Conservation (phyloP, 257 asterid genomes). For the Solanum bulbocastanum region DNA sequence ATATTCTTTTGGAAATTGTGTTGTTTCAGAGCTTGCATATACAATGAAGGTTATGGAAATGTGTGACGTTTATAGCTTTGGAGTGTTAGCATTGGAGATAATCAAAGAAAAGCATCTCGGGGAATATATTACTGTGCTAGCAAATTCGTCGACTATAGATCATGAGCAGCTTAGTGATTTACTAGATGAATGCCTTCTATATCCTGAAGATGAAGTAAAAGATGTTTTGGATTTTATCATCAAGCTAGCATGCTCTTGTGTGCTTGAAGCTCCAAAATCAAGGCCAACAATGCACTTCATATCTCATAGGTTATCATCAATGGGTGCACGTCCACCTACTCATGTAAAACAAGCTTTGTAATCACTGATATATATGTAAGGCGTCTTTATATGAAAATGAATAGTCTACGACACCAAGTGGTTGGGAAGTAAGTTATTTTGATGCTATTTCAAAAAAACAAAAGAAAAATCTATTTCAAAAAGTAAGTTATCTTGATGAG, state of each 20-base stretch:
- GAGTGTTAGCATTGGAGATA: not conserved
- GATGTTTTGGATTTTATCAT: not conserved
- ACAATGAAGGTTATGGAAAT: not conserved
- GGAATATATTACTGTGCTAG: too few relatives aligned
- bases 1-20: not conserved
- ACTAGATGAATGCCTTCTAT: not conserved
- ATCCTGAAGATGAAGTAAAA: not conserved
- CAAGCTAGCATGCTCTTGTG: not conserved
- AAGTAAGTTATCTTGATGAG: too few relatives aligned
- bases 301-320: not conserved
- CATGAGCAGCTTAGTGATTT: not conserved
- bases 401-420: too few relatives aligned
- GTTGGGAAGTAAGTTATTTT: too few relatives aligned
- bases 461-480: too few relatives aligned
- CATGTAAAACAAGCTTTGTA: not conserved
- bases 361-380: too few relatives aligned
- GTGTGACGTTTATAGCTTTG: constrained; percentile 7
- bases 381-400: too few relatives aligned
- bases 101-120: not conserved
- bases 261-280: not conserved
- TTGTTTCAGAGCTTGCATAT: constrained; percentile 1
- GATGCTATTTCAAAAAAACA: too few relatives aligned
- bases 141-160: too few relatives aligned
- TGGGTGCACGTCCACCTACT: not conserved
- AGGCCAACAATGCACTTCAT: not conserved